Evolutionary conservation across 2,329 filamentous ascomycete species (phyloP).

Genomic region (Cytospora mali): DNA sequence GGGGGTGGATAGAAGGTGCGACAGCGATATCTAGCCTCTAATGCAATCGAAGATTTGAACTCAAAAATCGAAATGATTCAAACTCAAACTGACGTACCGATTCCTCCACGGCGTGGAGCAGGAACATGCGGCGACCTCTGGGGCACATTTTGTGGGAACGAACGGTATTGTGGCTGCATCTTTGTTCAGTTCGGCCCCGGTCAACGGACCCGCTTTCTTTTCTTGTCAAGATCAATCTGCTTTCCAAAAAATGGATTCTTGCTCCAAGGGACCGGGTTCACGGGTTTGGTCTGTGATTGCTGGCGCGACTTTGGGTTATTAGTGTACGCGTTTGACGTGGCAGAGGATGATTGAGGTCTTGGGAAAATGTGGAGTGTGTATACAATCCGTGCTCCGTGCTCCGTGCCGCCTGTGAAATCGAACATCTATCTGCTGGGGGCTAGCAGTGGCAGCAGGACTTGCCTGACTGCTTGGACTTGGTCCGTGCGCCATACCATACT

Average conservation of each 20-base stretch:
- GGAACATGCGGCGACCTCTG: constrained; percentile 52
- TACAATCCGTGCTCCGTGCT: background rate
- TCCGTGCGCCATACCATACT: too few relatives aligned
- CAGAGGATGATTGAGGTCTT: constrained; percentile 18
- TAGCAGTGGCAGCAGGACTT: too few relatives aligned
- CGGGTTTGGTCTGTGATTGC: background rate
- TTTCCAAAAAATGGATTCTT: constrained; percentile 5
- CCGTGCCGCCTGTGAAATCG: too few relatives aligned
- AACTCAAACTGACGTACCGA: constrained; percentile 46
- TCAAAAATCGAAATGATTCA: constrained; percentile 24
- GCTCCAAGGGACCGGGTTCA: constrained; percentile 13
- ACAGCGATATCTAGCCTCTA: background rate
- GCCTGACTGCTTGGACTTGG: too few relatives aligned
- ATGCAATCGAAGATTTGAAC: background rate
- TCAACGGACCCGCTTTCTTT: constrained; percentile 14
- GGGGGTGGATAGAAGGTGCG: constrained; percentile 12
- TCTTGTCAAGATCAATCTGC: background rate
- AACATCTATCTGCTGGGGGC: too few relatives aligned
- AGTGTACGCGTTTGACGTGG: constrained; percentile 21
- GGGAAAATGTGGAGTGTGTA: constrained; percentile 16
- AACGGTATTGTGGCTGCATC: constrained; percentile 58
- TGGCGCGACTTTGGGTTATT: constrained; percentile 19
- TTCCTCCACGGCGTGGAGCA: constrained; percentile 55
- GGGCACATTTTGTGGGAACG: constrained; percentile 53
- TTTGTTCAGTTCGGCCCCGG: constrained; percentile 31